Conservation (phyloP, 1,139 yeast species). For the Ogataea hybrid region DNA sequence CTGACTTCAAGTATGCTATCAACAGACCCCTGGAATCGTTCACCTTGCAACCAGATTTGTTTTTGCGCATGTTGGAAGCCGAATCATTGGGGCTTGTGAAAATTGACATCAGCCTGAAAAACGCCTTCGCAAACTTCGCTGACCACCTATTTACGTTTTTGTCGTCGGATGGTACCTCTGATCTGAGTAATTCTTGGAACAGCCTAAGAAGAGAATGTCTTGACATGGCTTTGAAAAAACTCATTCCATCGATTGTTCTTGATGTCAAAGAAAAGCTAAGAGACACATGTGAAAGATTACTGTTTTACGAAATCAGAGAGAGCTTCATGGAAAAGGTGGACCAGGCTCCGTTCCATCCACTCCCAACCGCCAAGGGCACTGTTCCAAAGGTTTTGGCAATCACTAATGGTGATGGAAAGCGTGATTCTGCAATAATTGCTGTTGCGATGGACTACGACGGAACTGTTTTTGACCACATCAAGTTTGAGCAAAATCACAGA, state of each 20-base stretch:
- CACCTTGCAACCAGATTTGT: constrained; percentile 71
- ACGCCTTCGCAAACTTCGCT: constrained; percentile 34
- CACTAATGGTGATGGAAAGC: constrained; percentile 83
- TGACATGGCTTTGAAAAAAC: constrained; percentile 62
- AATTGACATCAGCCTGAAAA: constrained; percentile 41
- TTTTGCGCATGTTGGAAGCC: constrained; percentile 88
- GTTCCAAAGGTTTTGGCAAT: constrained; percentile 81
- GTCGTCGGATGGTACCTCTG: constrained; percentile 82
- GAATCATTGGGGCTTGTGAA: constrained; percentile 62
- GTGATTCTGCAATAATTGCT: constrained; percentile 84
- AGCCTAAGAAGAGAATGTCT: constrained; percentile 67
- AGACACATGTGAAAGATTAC: constrained; percentile 69
- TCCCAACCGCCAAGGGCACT: constrained; percentile 73
- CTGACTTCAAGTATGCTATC: constrained; percentile 87
- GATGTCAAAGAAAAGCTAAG: constrained; percentile 84
- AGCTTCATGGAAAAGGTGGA: constrained; percentile 70
- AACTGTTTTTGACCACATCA: constrained; percentile 69
- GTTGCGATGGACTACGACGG: constrained; percentile 79
- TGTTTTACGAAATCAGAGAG: constrained; percentile 69
- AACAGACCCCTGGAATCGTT: constrained; percentile 77
- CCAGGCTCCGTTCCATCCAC: constrained; percentile 91
- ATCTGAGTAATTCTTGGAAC: constrained; percentile 81
- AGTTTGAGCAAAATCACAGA: constrained; percentile 62
- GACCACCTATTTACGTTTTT: constrained; percentile 54
- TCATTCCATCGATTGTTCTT: constrained; percentile 65